Evolutionary conservation across 441 rosid species (phyloP), one percentile per base, ranked within the genome.

Genomic region (Syzygium malaccense): DNA sequence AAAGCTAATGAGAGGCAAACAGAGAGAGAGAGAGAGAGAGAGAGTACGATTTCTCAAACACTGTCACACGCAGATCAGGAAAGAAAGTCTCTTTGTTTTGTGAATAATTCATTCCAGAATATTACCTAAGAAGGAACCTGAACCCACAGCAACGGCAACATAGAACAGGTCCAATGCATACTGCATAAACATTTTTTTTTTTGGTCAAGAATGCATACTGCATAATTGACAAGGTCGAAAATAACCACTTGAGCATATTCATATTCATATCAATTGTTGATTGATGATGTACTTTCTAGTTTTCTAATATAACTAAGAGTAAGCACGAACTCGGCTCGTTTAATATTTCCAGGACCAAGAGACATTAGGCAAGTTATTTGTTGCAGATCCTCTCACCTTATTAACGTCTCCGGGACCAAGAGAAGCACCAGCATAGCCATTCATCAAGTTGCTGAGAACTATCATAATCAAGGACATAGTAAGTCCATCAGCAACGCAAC

Each of bases 101-200:
- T 26, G n/a, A 45, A 55, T 33, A 33, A n/a, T 30, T 7, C n/a
- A 68, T 28, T 10, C 19, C 32, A 62, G 26, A 25, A 23, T n/a
- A 28, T 11, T 85, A 88, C 88, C 90, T 11, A 91, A 64, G 86
- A 89, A 89, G 37, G 91, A 90, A 3, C 88, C 89, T 5, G 84
- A 68, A 37, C 90, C 91, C 71, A 88, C 90, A 10, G 85, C 90
- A 49, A 89, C 56, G 6, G 92, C 92, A 19, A 91, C 86, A 30
- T 89, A 91, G 48, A 88, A 17, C n/a, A 91, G 85, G 79, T 41
- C 78, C 87, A n/a, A n/a, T n/a, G n/a, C n/a, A n/a, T n/a, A n/a
- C n/a, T n/a, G n/a, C n/a, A n/a, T n/a, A n/a, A n/a, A n/a, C n/a
- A n/a, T n/a, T n/a, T n/a, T n/a, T n/a, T n/a, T n/a, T n/a, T n/a